Percentiles rank a stretch among this genome's conserved stretches.
phyloP scores from a whole-genome alignment of 305 asterid species.

The Solanum hybrid region DNA sequence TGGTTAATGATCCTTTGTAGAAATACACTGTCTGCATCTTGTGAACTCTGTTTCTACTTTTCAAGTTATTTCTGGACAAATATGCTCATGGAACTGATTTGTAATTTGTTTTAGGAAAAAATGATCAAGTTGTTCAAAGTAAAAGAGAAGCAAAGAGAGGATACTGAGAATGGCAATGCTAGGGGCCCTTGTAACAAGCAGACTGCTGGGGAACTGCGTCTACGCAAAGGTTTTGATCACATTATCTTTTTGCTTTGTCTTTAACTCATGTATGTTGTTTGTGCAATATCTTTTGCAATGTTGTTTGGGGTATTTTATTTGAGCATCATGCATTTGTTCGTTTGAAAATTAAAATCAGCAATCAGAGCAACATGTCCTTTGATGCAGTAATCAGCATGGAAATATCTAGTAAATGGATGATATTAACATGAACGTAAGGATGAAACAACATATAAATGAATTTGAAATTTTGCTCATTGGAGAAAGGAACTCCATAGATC shows the following conservation, averaged over 20 bases:
- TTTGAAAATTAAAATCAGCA: neutral
- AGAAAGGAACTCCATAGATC: neutral
- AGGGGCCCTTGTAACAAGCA: conserved; percentile 19
- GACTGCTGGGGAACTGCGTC: conserved; percentile 29
- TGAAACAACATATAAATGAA: neutral
- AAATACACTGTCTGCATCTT: neutral
- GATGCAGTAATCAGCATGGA: neutral
- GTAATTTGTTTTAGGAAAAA: conserved; percentile 10
- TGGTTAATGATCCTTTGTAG: neutral
- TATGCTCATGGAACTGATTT: neutral
- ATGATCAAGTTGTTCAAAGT: conserved; percentile 32
- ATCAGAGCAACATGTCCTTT: neutral
- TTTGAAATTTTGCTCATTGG: neutral
- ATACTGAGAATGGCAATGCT: conserved; percentile 8
- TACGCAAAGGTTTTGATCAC: conserved; percentile 21
- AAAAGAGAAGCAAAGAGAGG: conserved; percentile 23
- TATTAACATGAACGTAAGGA: neutral
- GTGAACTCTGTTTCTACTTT: neutral
- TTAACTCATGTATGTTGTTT: neutral
- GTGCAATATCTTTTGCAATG: neutral
- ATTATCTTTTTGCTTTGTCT: neutral
- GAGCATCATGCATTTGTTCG: neutral
- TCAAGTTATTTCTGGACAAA: neutral
- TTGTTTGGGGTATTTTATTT: neutral
- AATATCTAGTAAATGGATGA: neutral